These are phyloP conservation scores for Paramecium sonneborni DNA, from an alignment of 73 alveolate species.

Conservation along the genomic window DNA sequence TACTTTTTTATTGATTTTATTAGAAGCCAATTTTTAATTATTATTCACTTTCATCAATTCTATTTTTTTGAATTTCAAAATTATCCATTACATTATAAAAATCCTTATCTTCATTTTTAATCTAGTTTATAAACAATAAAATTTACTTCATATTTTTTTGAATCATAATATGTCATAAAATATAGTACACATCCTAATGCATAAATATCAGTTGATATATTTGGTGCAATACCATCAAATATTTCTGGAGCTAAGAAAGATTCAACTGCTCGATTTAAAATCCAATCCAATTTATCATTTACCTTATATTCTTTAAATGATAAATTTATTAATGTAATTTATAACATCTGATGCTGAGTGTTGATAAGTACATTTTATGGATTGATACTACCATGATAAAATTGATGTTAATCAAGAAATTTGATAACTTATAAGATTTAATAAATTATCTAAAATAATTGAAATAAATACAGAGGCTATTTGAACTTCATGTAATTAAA, in stretches of 20 bases:
- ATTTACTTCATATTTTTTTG: constrained; percentile 16
- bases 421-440: background rate
- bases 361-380: constrained; percentile 27
- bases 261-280: constrained; percentile 47
- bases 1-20: background rate
- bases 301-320: constrained; percentile 49
- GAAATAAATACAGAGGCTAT: constrained; percentile 32
- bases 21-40: background rate
- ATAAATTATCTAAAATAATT: background rate
- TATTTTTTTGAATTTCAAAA: background rate
- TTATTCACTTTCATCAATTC: constrained; percentile 7
- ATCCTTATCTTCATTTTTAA: constrained; percentile 18
- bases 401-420: constrained; percentile 11
- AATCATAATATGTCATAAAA: constrained; percentile 43
- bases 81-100: constrained; percentile 48
- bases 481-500: constrained; percentile 44
- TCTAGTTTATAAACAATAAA: background rate
- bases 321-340: constrained; percentile 17
- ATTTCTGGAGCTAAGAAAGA: constrained; percentile 40
- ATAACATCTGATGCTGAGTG: constrained; percentile 29
- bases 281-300: constrained; percentile 54
- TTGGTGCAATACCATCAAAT: constrained; percentile 54
- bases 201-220: constrained; percentile 19
- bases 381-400: constrained; percentile 52
- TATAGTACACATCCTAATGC: constrained; percentile 43